A percentile compares a stretch with the other conserved stretches of the same genome.
These are phyloP conservation scores for Gastrodia elata DNA, from an alignment of 106 monocot species.

Conservation along the genomic window DNA sequence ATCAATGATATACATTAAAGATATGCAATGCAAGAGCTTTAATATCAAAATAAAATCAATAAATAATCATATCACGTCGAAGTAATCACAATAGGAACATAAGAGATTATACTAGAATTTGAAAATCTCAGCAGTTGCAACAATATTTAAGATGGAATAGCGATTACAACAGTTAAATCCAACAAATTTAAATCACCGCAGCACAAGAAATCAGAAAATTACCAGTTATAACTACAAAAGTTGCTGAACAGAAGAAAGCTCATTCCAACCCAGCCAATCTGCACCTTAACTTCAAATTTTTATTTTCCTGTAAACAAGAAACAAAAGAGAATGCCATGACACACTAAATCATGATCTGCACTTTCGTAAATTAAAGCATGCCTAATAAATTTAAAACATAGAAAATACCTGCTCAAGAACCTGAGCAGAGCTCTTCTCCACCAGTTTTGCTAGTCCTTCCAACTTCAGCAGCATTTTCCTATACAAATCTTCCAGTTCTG, in stretches of 20 bases:
- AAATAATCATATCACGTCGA: not conserved
- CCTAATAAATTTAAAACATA: not conserved
- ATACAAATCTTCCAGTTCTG: slow-evolving; percentile 51
- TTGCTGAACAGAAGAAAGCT: not conserved
- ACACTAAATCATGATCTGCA: not conserved
- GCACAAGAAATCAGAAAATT: not conserved
- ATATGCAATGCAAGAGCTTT: not conserved
- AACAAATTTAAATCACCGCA: not conserved
- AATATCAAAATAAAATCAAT: not conserved
- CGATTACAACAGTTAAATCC: not conserved
- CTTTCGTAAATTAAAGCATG: not conserved
- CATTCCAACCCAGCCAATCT: slow-evolving; percentile 10
- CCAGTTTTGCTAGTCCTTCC: slow-evolving; percentile 32
- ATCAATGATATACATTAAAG: not conserved
- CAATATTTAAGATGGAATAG: not conserved
- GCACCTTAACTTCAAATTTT: slow-evolving; percentile 10
- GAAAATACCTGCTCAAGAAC: slow-evolving; percentile 49
- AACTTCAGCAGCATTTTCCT: slow-evolving; percentile 48
- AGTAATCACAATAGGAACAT: not conserved
- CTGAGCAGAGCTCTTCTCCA: slow-evolving; percentile 41
- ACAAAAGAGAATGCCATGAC: not conserved
- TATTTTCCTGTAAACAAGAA: slow-evolving; percentile 10
- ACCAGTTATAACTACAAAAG: not conserved
- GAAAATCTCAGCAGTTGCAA: not conserved
- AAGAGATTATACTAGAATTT: not conserved